Conservation (phyloP, 495 filamentous ascomycete species). For the Aspergillus cristatus region DNA sequence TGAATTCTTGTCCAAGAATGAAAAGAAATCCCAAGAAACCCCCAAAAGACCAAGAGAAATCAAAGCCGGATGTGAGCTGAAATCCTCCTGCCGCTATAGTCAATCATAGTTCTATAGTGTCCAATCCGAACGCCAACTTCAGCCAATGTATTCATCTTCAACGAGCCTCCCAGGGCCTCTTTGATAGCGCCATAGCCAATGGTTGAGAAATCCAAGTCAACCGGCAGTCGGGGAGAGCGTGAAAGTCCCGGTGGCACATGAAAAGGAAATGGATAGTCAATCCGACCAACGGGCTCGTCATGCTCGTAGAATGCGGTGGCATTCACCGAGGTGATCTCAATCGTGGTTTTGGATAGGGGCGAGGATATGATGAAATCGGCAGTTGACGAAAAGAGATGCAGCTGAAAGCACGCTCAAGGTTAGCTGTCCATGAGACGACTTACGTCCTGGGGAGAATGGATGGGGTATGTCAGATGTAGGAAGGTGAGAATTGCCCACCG, state of each 20-base stretch:
- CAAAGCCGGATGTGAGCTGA: constrained; percentile 49
- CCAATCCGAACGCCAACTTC: constrained; percentile 60
- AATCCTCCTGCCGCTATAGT: constrained; percentile 65
- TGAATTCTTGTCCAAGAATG: no score
- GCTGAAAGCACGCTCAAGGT: constrained; percentile 24
- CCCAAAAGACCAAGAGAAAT: constrained; percentile 1
- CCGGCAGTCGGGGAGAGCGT: constrained; percentile 65
- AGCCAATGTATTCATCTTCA: constrained; percentile 74
- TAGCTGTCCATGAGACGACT: constrained; percentile 3
- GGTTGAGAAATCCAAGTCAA: constrained; percentile 63
- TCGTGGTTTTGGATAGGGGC: constrained; percentile 57
- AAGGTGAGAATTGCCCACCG: no score
- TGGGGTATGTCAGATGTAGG: no score
- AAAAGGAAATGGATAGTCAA: constrained; percentile 65
- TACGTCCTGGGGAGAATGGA: no score
- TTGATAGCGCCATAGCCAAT: constrained; percentile 75
- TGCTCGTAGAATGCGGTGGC: constrained; percentile 80
- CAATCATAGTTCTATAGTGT: constrained; percentile 59
- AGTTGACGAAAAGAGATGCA: constrained; percentile 77
- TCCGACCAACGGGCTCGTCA: constrained; percentile 57
- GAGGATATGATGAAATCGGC: constrained; percentile 78
- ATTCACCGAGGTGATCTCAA: constrained; percentile 69
- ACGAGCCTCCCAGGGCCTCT: constrained; percentile 70
- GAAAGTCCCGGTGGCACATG: constrained; percentile 65
- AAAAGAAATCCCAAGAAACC: neutral